A percentile compares a stretch with the other conserved stretches of the same genome.
Conservation (phyloP, 371 early-diverging fungal species). For the Circinella umbellata region DNA sequence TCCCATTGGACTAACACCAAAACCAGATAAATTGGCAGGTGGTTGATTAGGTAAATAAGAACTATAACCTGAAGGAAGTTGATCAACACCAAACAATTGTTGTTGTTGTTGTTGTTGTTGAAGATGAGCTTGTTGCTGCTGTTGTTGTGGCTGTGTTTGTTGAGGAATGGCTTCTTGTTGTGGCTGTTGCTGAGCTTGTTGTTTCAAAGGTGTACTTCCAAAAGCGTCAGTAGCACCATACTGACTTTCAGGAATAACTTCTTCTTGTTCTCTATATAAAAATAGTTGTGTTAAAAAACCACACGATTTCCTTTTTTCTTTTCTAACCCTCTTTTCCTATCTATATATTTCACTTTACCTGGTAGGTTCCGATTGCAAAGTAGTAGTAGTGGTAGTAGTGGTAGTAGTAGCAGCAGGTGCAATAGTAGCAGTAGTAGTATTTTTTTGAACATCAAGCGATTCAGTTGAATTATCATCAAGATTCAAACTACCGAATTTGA, state of each 20-base stretch:
- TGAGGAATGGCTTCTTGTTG: constrained; percentile 9
- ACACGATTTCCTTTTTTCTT: background rate
- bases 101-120: constrained; percentile 27
- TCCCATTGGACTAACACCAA: constrained; percentile 75
- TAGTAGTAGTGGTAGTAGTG: background rate
- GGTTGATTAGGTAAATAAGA: constrained; percentile 63
- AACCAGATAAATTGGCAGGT: constrained; percentile 63
- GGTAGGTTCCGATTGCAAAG: constrained; percentile 15
- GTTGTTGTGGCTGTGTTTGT: constrained; percentile 11
- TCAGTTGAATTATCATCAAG: constrained; percentile 47
- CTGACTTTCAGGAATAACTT: background rate
- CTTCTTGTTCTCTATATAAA: background rate
- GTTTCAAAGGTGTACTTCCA: constrained; percentile 6
- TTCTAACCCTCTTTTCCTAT: background rate
- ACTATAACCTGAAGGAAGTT: constrained; percentile 59
- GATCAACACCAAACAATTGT: constrained; percentile 54
- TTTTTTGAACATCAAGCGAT: constrained; percentile 20
- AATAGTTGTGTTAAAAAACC: background rate
- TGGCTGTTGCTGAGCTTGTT: constrained; percentile 8
- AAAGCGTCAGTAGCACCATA: background rate
- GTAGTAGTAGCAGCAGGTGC: too few species aligned
- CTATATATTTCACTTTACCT: background rate
- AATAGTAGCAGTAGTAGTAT: too few species aligned
- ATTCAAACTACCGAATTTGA: constrained; percentile 83
- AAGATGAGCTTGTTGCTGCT: constrained; percentile 13